Conservation (phyloP, 768 basidiomycete species). For the Cyclocybe cylindracea region DNA sequence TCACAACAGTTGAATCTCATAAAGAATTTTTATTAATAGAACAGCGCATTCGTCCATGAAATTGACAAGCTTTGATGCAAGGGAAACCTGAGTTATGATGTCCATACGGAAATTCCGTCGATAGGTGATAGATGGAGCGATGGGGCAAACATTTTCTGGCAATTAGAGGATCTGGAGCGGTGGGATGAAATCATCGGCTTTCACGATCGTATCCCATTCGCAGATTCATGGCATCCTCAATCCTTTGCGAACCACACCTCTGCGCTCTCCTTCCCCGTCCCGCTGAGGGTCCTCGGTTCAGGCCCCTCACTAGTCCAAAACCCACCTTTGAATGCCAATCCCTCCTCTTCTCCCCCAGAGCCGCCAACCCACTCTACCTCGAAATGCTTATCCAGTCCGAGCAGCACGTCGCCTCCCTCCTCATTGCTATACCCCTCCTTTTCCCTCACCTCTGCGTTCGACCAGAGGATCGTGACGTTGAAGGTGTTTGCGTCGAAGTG, state of each 20-base stretch:
- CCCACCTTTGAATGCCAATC: slow-evolving; percentile 33
- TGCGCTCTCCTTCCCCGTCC: slow-evolving; percentile 26
- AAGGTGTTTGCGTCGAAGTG: slow-evolving; percentile 40
- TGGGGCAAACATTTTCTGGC: no score
- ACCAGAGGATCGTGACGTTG: slow-evolving; percentile 39
- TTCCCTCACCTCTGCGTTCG: slow-evolving; percentile 30
- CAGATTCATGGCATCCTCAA: no score
- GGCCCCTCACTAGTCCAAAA: slow-evolving; percentile 38
- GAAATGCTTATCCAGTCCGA: slow-evolving; percentile 33
- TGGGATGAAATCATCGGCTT: no score
- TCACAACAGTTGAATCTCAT: no score
- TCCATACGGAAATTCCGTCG: no score
- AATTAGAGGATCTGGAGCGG: no score
- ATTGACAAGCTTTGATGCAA: no score
- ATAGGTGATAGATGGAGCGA: no score
- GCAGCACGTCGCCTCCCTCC: slow-evolving; percentile 25
- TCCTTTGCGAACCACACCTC: slow-evolving; percentile 27
- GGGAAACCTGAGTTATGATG: no score
- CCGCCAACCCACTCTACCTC: slow-evolving; percentile 36
- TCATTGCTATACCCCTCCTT: slow-evolving; percentile 22
- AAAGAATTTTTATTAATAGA: no score
- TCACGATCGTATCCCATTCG: no score
- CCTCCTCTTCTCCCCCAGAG: slow-evolving; percentile 5
- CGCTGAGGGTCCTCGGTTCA: slow-evolving; percentile 23
- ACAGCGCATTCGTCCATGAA: no score